Evolutionary conservation across 768 basidiomycete genomes (phyloP).

Genomic region (Lactarius psammicola): DNA sequence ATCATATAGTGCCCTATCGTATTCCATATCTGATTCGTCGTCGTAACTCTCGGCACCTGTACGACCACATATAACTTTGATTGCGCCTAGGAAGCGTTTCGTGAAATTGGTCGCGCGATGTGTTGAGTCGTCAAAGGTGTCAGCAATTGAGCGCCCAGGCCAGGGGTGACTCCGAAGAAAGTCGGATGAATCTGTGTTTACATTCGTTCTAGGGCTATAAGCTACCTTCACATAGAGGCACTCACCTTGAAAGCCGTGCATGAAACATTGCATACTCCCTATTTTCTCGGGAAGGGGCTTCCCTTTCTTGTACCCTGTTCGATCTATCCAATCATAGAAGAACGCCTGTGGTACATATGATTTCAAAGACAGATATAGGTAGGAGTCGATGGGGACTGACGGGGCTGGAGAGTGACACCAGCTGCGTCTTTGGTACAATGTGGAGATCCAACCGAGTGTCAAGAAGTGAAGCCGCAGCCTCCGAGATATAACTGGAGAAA

Average conservation of each 20-base stretch:
- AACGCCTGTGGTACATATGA: slow-evolving; percentile 55
- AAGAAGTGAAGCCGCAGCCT: slow-evolving; percentile 84
- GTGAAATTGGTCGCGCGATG: slow-evolving; percentile 68
- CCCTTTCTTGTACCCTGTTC: slow-evolving; percentile 78
- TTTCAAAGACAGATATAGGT: background rate
- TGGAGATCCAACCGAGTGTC: slow-evolving; percentile 70
- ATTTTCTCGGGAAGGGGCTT: slow-evolving; percentile 84
- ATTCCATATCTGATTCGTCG: slow-evolving; percentile 72
- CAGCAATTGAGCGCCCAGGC: slow-evolving; percentile 80
- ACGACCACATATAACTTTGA: slow-evolving; percentile 82
- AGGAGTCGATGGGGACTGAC: slow-evolving; percentile 32
- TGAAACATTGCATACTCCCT: slow-evolving; percentile 86
- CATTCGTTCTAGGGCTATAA: background rate
- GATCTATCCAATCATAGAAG: slow-evolving; percentile 90
- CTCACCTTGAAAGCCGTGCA: slow-evolving; percentile 76
- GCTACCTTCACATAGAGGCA: background rate
- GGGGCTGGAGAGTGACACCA: slow-evolving; percentile 79
- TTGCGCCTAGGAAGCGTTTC: slow-evolving; percentile 63
- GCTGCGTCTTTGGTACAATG: slow-evolving; percentile 83
- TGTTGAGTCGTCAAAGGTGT: slow-evolving; percentile 82
- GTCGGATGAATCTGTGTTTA: slow-evolving; percentile 69
- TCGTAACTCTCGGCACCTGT: slow-evolving; percentile 67
- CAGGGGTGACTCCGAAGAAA: slow-evolving; percentile 84
- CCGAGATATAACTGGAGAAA: slow-evolving; percentile 70
- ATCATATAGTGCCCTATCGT: slow-evolving; percentile 68